Base-by-base conservation (phyloP, 2,329 filamentous ascomycete genomes). In the Plenodomus biglobosus region DNA sequence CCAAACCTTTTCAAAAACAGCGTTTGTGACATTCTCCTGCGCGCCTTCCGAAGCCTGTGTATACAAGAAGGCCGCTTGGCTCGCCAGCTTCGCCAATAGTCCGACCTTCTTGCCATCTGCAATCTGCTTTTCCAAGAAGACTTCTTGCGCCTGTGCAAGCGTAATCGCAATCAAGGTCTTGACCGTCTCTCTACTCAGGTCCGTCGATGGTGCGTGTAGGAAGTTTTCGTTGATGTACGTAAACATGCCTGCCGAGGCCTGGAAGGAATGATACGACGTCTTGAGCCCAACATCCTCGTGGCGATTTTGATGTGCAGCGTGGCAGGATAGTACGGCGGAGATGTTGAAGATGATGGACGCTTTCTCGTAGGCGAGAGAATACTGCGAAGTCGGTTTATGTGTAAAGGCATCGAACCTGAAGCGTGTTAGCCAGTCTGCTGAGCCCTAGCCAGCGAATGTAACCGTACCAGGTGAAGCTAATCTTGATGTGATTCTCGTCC, bases 151-250 rank as follows among this genome's bases (percentile, higher is more conserved):
- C 73, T 99, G 94, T 1, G 92, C 95, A 46, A 99, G 82, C 81
- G 90, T 97, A 50, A 99, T 84, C 42, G 86, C 83, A 68, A 99
- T 97, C 57, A 99, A 75, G 0, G 90, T 91, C 76, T 96, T 96
- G 65, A 99, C 90, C 0, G 94, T 99, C 42, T 99, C 92, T 52
- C 94, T 80, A 70, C 92, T 97, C 40, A 99, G 76, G 67, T 99
- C 94, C n/a, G 90, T 92, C 8, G 92, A 96, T 0, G 95, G 94
- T 1, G 94, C 94, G 66, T 99, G 94, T 30, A 99, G 78, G 70
- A 99, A 99, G 76, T 99, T 99, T 75, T 99, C 94, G 74, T 99
- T 99, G 77, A 99, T 99, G 67, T 99, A 99, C 44, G 92, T 97
- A 73, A 97, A 99, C 94, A 99, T 99, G 76, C 94, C 94, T 8